A percentile compares a stretch with the other conserved stretches of the same genome.
phyloP scores from a whole-genome alignment of 805 yeast genomes.

The Naumovozyma baii region DNA sequence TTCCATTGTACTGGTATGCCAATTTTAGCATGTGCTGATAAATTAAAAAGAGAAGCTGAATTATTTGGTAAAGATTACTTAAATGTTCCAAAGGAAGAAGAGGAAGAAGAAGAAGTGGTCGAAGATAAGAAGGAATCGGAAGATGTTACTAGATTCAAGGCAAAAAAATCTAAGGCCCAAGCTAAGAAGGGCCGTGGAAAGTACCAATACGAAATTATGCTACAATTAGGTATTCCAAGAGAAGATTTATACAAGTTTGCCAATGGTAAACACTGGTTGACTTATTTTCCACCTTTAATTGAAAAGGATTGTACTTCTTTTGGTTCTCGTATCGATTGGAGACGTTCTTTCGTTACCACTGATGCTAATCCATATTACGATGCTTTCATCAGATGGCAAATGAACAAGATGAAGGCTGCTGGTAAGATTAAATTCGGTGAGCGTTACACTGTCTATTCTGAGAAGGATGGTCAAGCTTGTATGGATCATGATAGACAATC shows the following conservation, averaged over 20 bases:
- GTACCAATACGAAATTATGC: slow-evolving; percentile 93
- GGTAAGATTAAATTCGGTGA: slow-evolving; percentile 97
- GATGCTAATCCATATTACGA: slow-evolving; percentile 93
- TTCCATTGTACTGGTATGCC: slow-evolving; percentile 99
- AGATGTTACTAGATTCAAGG: slow-evolving; percentile 84
- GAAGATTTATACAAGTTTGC: slow-evolving; percentile 83
- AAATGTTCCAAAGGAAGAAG: slow-evolving; percentile 53
- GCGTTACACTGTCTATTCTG: slow-evolving; percentile 94
- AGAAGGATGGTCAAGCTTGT: slow-evolving; percentile 98
- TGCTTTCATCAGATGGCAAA: slow-evolving; percentile 92
- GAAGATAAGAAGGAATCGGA: slow-evolving; percentile 38
- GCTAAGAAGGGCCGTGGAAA: slow-evolving; percentile 92
- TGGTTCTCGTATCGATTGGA: slow-evolving; percentile 97
- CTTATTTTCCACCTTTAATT: slow-evolving; percentile 84
- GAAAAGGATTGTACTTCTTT: slow-evolving; percentile 66
- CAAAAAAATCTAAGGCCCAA: slow-evolving; percentile 86
- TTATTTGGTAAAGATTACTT: slow-evolving; percentile 75
- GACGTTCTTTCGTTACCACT: slow-evolving; percentile 91
- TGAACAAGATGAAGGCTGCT: slow-evolving; percentile 70
- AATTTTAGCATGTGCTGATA: slow-evolving; percentile 90
- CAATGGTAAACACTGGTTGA: slow-evolving; percentile 84
- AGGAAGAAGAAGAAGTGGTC: slow-evolving; percentile 26
- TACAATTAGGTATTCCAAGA: slow-evolving; percentile 79
- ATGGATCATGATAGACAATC: slow-evolving; percentile 97
- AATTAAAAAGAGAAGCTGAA: slow-evolving; percentile 86